phyloP scores from a whole-genome alignment of 192 early-diverging fungal species.

The Coemansia sp. region DNA sequence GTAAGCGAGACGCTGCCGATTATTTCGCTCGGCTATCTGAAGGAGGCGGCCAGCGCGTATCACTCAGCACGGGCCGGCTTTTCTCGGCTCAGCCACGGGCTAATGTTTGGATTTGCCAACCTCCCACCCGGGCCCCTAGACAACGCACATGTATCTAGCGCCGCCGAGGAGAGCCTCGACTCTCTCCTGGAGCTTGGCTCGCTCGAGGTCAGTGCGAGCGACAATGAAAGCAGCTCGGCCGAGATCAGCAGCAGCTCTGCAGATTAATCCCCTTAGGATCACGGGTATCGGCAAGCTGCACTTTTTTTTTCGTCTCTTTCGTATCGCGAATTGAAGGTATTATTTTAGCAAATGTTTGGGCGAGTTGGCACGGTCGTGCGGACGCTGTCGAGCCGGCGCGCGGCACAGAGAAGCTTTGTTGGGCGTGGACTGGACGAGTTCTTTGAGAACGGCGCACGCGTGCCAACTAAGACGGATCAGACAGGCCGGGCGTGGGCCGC shows the following conservation, averaged over 20 bases:
- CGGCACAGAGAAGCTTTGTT: slow-evolving; percentile 44
- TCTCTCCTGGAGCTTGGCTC: no score
- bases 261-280: no score
- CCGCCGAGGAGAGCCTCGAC: no score
- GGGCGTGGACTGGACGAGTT: slow-evolving; percentile 60
- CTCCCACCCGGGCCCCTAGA: no score
- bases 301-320: not conserved
- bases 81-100: not conserved
- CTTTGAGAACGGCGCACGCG: slow-evolving; percentile 51
- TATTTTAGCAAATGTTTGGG: slow-evolving; percentile 22
- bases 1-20: slow-evolving; percentile 2
- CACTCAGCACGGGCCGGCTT: not conserved
- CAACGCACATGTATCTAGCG: no score
- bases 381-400: slow-evolving; percentile 36
- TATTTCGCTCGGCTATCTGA: slow-evolving; percentile 8
- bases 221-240: no score
- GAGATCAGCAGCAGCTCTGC: no score
- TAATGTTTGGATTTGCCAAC: slow-evolving; percentile 14
- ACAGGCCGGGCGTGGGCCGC: slow-evolving; percentile 83
- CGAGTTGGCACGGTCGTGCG: slow-evolving; percentile 16
- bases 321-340: no score
- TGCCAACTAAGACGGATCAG: slow-evolving; percentile 46
- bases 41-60: slow-evolving; percentile 1
- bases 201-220: no score
- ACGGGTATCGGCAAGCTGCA: no score